Conservation (phyloP, 1,284 basidiomycete genomes). For the Ustilago loliicola region DNA sequence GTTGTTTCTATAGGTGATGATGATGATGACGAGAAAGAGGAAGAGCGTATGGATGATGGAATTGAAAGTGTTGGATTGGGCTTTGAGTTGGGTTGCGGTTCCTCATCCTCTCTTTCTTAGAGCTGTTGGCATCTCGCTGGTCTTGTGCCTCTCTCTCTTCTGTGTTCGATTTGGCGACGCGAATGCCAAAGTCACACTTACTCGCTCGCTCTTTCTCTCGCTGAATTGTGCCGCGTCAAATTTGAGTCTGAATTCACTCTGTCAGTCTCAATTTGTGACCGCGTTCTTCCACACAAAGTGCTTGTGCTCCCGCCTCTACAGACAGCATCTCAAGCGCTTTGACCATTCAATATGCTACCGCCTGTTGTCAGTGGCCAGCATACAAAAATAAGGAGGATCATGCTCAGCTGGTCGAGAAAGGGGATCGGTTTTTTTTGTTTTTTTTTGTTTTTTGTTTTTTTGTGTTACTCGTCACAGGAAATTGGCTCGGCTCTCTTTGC, state of each 20-base stretch:
- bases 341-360: too few species aligned
- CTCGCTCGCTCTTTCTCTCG: too few species aligned
- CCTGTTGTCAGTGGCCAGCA: too few species aligned
- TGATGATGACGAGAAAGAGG: neutral
- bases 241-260: neutral
- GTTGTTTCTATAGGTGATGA: neutral
- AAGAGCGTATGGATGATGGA: neutral
- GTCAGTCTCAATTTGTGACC: too few species aligned
- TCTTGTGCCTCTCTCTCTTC: neutral
- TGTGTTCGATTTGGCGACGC: slow-evolving; percentile 1
- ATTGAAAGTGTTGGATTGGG: slow-evolving; percentile 2
- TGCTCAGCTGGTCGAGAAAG: too few species aligned
- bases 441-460: neutral
- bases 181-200: slow-evolving; percentile 1
- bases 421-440: too few species aligned
- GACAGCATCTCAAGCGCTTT: too few species aligned
- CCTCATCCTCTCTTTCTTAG: too few species aligned
- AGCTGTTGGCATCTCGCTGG: neutral
- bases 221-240: too few species aligned
- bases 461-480: slow-evolving; percentile 4
- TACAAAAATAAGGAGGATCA: neutral
- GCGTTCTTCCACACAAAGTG: too few species aligned
- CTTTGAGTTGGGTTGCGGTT: neutral
- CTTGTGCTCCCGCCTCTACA: too few species aligned
- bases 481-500: slow-evolving; percentile 1